Evolutionary conservation across 768 basidiomycete species (phyloP), one percentile per base, ranked within the genome.

Genomic region (Trametes sanguinea): DNA sequence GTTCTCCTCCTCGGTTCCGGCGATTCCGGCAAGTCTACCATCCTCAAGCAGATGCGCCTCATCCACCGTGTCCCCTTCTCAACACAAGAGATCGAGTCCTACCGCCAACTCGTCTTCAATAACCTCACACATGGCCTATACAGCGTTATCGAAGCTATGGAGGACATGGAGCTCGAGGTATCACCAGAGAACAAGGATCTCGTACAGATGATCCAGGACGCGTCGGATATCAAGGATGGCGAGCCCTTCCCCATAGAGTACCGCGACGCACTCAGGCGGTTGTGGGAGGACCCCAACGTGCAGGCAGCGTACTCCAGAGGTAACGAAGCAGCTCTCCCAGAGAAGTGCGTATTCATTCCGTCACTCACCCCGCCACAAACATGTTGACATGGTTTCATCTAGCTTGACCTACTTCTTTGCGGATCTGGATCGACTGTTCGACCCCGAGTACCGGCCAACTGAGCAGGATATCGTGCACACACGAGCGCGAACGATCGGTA

Each of bases 41-140:
- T 97, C 69, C 82, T 95, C 73, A 95, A 94, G 90, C 95, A 98
- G 89, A 98, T 98, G 95, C 88, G 95, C 42, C 80, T 97, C 42
- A 97, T 99, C 52, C 95, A 98, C 76, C 84, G 86, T 61, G 79
- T 93, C 1, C 89, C 92, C 0, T 99, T 97, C 76, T 84, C 88
- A 0, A 54, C 83, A 0, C 83, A 86, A 68, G 97, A 98, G 74
- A 82, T 91, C 42, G 95, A 98, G 75, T 85, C 81, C 14, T 97
- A 90, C 68, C 87, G 95, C 2, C 95, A 96, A 69, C 86, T 97
- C 47, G 87, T 95, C 9, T 99, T 96, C 73, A 89, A 89, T 69
- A 98, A 99, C 75, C 76, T 99, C 33, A 90, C 91, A 2, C 84
- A 89, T 8, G 97, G 95, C 2, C 83, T 98, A 76, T 83, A 85